These are phyloP conservation scores for Hyaloscypha bicolor DNA, from an alignment of 495 filamentous ascomycete genomes.

Conservation along the genomic window DNA sequence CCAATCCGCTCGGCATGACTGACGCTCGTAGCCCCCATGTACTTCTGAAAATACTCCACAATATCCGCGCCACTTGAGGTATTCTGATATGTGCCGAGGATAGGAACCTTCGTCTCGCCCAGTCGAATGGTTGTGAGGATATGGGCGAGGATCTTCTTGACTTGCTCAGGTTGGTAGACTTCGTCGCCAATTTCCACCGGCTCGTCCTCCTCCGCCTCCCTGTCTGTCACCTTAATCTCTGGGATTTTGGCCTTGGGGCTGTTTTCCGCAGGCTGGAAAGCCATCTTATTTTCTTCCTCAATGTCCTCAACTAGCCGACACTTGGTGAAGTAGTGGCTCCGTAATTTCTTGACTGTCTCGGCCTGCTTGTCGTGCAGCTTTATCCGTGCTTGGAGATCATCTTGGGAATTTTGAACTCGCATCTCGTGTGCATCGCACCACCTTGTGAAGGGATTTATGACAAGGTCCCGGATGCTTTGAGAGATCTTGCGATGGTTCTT, in stretches of 20 bases:
- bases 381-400: constrained; percentile 85
- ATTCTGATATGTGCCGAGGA: constrained; percentile 92
- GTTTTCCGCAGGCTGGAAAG: constrained; percentile 77
- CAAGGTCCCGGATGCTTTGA: constrained; percentile 92
- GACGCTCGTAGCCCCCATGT: constrained; percentile 80
- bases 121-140: constrained; percentile 86
- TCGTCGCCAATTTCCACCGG: constrained; percentile 90
- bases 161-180: constrained; percentile 75
- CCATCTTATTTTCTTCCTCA: constrained; percentile 97
- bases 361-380: constrained; percentile 92
- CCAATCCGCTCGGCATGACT: constrained; percentile 91
- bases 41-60: constrained; percentile 88
- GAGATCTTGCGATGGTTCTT: constrained; percentile 94
- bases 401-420: constrained; percentile 89
- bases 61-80: constrained; percentile 89
- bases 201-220: constrained; percentile 61
- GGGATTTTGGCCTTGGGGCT: constrained; percentile 55
- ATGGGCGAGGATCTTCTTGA: constrained; percentile 86
- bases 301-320: constrained; percentile 94
- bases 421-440: constrained; percentile 95
- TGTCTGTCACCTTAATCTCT: constrained; percentile 56
- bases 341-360: constrained; percentile 85
- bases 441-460: constrained; percentile 87
- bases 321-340: constrained; percentile 98
- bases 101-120: constrained; percentile 90